Evolutionary conservation across 805 yeast genomes (phyloP).

Genomic region (Kuraishia capsulata): DNA sequence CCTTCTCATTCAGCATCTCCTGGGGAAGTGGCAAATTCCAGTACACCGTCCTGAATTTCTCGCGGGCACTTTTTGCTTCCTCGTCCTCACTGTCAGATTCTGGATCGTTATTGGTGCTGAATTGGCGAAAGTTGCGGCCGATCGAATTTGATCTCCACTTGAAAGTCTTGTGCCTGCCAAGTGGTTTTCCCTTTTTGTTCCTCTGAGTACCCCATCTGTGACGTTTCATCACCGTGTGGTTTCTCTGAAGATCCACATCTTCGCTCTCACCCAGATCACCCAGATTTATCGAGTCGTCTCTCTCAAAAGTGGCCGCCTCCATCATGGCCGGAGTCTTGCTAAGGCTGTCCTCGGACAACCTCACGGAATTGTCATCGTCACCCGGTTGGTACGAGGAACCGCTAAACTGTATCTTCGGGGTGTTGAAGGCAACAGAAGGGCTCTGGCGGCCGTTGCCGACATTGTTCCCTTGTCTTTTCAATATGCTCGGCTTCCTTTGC

Average conservation of each 20-base stretch:
- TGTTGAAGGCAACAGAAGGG: background rate
- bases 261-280: conserved; percentile 12
- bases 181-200: conserved; percentile 60
- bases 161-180: conserved; percentile 51
- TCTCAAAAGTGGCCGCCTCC: background rate
- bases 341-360: conserved; percentile 1
- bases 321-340: background rate
- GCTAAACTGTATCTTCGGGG: conserved; percentile 1
- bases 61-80: conserved; percentile 3
- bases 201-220: conserved; percentile 91
- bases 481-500: conserved; percentile 1
- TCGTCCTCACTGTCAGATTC: conserved; percentile 11
- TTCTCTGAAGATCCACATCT: conserved; percentile 17
- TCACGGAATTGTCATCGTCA: background rate
- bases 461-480: background rate
- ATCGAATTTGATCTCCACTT: conserved; percentile 12
- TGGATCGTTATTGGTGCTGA: conserved; percentile 4
- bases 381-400: conserved; percentile 1
- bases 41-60: conserved; percentile 34
- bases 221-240: conserved; percentile 54
- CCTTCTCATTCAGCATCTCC: conserved; percentile 47
- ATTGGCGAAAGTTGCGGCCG: conserved; percentile 11
- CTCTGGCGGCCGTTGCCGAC: background rate
- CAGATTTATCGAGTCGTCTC: background rate
- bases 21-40: conserved; percentile 57